Evolutionary conservation across 352 stramenopile genomes (phyloP), one percentile per base, ranked within the genome.

Genomic region (Saprolegnia parasitica): DNA sequence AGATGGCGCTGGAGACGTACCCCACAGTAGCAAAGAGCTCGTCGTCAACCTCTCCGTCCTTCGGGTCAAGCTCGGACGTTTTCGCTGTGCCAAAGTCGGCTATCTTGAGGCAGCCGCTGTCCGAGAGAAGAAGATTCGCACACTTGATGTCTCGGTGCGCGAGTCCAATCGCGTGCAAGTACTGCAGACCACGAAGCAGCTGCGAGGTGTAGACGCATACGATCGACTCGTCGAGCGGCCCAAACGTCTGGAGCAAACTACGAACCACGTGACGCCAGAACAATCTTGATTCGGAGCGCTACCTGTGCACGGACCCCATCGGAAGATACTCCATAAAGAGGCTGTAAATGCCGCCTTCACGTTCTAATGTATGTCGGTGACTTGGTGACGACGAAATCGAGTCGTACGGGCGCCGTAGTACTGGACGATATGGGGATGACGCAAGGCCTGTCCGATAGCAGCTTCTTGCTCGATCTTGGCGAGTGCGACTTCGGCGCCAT

Each of bases 251-350:
- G 18, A 97, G 72, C 39, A 96, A 61, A 73, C 83, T 91, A 24
- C 42, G 47, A 23, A 54, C 11, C n/a, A 26, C 26, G 57, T 11
- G 21, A 21, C 13, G 29, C 54, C 3, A 15, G 45, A 37, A 26
- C 46, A 20, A n/a, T 40, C 20, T 35, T 15, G 18, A 5, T 1
- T 15, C 16, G 20, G 10, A 29, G 56, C n/a, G n/a, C 24, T 76
- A 90, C 74, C 78, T 84, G 75, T 81, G 85, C 5, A 98, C 29
- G 0, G 86, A 93, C 0, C 91, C 90, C 4, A 81, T 78, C 0
- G 88, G 80, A 9, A 96, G 74, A 52, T 91, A 97, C 71, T 98
- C 90, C 78, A 90, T 89, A 71, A 90, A 90, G 63, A 97, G 87
- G 50, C 82, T 78, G 60, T 84, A 83, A 10, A 77, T 76, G 5